Base-by-base conservation (phyloP, 2,329 filamentous ascomycete species). In the Ascochyta fabae region DNA sequence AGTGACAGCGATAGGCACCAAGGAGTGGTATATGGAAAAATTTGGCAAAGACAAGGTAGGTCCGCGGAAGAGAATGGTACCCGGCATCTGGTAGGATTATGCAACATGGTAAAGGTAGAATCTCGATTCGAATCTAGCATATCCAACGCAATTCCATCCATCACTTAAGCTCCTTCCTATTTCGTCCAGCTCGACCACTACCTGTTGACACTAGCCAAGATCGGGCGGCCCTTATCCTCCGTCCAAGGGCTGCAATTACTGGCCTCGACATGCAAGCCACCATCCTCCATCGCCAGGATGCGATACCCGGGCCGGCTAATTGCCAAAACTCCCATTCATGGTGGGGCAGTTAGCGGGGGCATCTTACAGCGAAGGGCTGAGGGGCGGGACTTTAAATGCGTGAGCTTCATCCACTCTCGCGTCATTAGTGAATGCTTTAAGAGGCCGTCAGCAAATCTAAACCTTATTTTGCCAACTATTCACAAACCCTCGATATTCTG, bases 1-100 rank as follows among this genome's bases (percentile, higher is more conserved):
- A 13, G 84, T 92, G 22, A 96, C 93, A 6, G 93, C 95, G 4
- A 78, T 83, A 36, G 88, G 86, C 22, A 96, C 91, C 9, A 89
- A 86, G 71, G 78, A 81, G 64, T 98, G 72, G 73, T 75, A 75
- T 46, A 42, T 60, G 19, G 58, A 66, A 13, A 70, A 67, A 29
- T 75, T 75, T 50, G 73, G 73, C 16, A 53, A 44, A 33, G 65
- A 67, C 15, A 72, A 68, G 58, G 68, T 73, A 57, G 61, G 59
- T 48, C 51, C 56, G 39, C 62, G 69, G 51, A 68, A 57, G 45
- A 67, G 66, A 41, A 75, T 75, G 66, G 48, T 75, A 10, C 72
- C 71, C 27, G 65, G 61, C 15, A 23, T 74, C 29, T 74, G 72
- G 73, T 74, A 65, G 56, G n/a, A 26, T 12, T 15, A 33, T 42